Conservation (phyloP, 225 moss, liverwort and hornwort species). For the Antitrichia curtipendula region DNA sequence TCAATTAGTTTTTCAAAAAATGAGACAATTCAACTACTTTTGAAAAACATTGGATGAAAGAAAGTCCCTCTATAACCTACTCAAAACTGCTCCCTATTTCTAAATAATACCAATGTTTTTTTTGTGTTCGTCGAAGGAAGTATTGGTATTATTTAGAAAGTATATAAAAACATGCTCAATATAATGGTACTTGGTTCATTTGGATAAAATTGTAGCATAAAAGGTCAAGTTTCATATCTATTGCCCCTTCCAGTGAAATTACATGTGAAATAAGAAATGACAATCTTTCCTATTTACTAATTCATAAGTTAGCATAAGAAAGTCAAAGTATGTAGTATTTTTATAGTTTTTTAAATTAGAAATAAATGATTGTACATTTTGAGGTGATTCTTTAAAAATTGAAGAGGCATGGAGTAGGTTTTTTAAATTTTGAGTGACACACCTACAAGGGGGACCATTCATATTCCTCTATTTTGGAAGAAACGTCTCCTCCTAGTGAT, state of each 20-base stretch:
- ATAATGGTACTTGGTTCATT: no score
- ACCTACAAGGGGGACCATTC: neutral
- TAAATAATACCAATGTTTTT: no score
- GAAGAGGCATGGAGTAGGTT: neutral
- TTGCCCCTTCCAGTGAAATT: rapidly evolving
- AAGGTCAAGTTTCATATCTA: neutral
- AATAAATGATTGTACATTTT: neutral
- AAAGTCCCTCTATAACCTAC: neutral
- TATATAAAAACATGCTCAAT: no score
- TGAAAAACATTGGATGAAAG: no score
- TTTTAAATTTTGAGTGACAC: neutral
- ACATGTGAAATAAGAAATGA: neutral
- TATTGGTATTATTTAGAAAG: no score
- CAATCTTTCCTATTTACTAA: neutral
- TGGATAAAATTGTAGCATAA: no score
- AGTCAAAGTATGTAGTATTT: neutral
- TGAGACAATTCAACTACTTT: no score
- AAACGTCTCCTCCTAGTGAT: no score
- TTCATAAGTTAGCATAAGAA: neutral
- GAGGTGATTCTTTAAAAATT: neutral
- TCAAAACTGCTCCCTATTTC: no score
- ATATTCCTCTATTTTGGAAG: neutral
- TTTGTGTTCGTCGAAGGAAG: no score
- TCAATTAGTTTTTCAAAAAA: no score
- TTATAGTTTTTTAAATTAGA: neutral